phyloP scores from a whole-genome alignment of 2,329 filamentous ascomycete genomes.

The Shiraia sp. region DNA sequence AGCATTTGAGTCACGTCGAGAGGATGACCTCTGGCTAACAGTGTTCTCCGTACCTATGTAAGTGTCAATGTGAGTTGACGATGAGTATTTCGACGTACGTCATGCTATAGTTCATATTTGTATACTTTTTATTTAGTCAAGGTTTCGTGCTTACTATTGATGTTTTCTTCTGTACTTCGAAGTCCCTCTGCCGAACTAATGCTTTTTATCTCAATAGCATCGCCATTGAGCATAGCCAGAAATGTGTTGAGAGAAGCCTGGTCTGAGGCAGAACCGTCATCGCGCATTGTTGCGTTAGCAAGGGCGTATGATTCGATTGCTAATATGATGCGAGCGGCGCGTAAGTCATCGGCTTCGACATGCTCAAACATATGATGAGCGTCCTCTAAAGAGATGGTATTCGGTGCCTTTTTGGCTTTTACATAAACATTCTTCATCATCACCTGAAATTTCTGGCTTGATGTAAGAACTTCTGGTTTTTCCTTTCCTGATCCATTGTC shows the following conservation, averaged over 20 bases:
- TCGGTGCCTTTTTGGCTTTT: conserved; percentile 29
- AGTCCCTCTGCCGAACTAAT: conserved; percentile 29
- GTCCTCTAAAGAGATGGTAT: conserved; percentile 36
- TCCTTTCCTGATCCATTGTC: no score
- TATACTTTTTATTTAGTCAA: neutral
- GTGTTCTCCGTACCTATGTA: conserved; percentile 35
- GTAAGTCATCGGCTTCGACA: conserved; percentile 21
- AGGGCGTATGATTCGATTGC: conserved; percentile 32
- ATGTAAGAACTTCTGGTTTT: no score
- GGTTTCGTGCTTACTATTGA: conserved; percentile 30
- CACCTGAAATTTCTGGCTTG: conserved; percentile 1
- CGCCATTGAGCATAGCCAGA: conserved; percentile 31
- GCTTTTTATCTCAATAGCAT: conserved; percentile 22
- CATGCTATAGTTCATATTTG: neutral
- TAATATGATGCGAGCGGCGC: conserved; percentile 32
- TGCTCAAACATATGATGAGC: conserved; percentile 34
- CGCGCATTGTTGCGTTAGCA: conserved; percentile 25
- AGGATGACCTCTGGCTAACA: conserved; percentile 25
- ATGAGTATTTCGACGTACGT: no score
- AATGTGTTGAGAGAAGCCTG: conserved; percentile 23
- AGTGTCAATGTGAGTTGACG: conserved; percentile 4
- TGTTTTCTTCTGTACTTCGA: conserved; percentile 26
- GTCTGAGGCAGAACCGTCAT: conserved; percentile 10
- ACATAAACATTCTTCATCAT: conserved; percentile 5
- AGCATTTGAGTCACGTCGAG: conserved; percentile 35